A percentile compares a stretch with the other conserved stretches of the same genome.
Conservation (phyloP, 2,329 filamentous ascomycete species). For the Aspergillus oerlinghausenensis region DNA sequence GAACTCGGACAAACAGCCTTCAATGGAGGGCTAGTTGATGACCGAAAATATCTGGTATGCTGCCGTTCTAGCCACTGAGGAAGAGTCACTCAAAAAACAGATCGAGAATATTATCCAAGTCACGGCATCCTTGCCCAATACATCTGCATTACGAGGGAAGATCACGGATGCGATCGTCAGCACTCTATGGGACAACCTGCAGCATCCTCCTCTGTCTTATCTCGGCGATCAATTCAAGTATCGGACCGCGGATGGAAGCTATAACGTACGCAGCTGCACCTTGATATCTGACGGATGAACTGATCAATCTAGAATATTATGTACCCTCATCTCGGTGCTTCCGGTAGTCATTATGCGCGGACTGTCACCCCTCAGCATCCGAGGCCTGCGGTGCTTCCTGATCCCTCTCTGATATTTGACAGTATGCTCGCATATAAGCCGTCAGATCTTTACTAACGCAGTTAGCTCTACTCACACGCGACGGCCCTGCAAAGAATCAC, state of each 20-base stretch:
- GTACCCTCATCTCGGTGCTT: slow-evolving; percentile 4
- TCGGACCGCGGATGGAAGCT: slow-evolving; percentile 4
- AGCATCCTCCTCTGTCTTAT: slow-evolving; percentile 1
- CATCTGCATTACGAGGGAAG: not conserved
- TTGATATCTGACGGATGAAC: not conserved
- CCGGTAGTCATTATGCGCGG: slow-evolving; percentile 2
- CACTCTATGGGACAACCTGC: slow-evolving; percentile 3
- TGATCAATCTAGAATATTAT: not conserved
- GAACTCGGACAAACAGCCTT: slow-evolving; percentile 1
- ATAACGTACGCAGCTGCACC: not conserved
- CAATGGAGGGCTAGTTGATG: slow-evolving; percentile 8
- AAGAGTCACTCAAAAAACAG: not conserved
- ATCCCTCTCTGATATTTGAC: slow-evolving; percentile 3
- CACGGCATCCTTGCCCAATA: slow-evolving; percentile 5
- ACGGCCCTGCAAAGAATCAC: slow-evolving; percentile 27
- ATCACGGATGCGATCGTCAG: slow-evolving; percentile 3
- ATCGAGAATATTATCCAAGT: slow-evolving; percentile 7
- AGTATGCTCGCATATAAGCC: not conserved
- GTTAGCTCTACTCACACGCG: slow-evolving; percentile 4
- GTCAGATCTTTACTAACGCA: not conserved
- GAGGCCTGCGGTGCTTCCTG: slow-evolving; percentile 1
- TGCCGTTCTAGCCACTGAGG: no score
- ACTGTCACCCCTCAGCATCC: slow-evolving; percentile 2
- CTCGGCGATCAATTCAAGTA: slow-evolving; percentile 4
- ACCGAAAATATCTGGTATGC: slow-evolving; percentile 8